Conservation (phyloP, 768 basidiomycete species). For the Chalciporus pseudorubinellus region DNA sequence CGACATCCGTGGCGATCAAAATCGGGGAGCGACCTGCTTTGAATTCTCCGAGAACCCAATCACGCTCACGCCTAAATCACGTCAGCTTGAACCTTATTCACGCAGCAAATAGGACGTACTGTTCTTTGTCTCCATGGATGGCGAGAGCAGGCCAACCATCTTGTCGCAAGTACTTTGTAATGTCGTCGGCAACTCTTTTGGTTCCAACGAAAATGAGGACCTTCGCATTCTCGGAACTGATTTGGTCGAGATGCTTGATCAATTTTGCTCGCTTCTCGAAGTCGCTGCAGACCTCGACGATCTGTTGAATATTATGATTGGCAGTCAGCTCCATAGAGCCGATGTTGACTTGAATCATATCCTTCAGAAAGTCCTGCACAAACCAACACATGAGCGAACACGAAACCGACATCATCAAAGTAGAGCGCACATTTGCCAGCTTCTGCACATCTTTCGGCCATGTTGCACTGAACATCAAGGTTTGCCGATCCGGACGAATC, state of each 20-base stretch:
- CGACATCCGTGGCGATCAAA: slow-evolving; percentile 98
- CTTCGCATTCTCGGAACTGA: slow-evolving; percentile 95
- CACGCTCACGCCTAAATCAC: slow-evolving; percentile 80
- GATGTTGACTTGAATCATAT: slow-evolving; percentile 98
- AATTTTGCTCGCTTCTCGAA: slow-evolving; percentile 96
- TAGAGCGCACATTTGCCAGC: slow-evolving; percentile 70
- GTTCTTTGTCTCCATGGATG: slow-evolving; percentile 99
- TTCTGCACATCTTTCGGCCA: slow-evolving; percentile 99
- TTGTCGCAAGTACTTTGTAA: slow-evolving; percentile 95
- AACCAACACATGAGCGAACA: slow-evolving; percentile 3
- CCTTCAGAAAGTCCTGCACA: slow-evolving; percentile 84
- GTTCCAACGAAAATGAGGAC: slow-evolving; percentile 98
- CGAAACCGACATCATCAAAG: neutral
- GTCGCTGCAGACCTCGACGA: slow-evolving; percentile 95
- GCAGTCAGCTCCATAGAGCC: slow-evolving; percentile 98
- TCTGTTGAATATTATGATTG: slow-evolving; percentile 96
- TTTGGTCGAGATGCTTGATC: slow-evolving; percentile 95
- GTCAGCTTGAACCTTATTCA: neutral
- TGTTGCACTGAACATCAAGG: slow-evolving; percentile 98
- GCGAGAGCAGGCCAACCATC: slow-evolving; percentile 99
- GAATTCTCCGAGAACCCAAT: slow-evolving; percentile 98
- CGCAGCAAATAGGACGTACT: slow-evolving; percentile 51
- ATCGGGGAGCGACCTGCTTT: slow-evolving; percentile 97
- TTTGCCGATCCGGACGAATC: slow-evolving; percentile 97
- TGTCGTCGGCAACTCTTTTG: slow-evolving; percentile 96